Evolutionary conservation across 768 basidiomycete genomes (phyloP).

Genomic region (Lactarius trivialis): DNA sequence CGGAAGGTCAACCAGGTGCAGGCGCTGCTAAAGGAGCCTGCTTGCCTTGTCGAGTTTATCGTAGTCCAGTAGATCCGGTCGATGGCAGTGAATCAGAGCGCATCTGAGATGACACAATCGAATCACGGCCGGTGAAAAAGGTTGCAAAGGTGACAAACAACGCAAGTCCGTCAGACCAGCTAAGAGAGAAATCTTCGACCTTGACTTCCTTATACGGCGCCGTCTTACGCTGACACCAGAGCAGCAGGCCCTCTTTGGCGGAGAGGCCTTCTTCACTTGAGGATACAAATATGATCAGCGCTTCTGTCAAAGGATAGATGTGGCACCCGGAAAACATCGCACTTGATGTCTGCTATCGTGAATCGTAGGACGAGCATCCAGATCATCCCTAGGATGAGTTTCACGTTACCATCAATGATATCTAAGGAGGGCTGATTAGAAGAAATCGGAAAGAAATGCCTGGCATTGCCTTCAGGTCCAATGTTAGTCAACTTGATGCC

Average conservation of each 20-base stretch:
- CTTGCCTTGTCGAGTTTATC: conserved; percentile 74
- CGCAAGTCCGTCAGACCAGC: conserved; percentile 94
- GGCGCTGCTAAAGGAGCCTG: not conserved
- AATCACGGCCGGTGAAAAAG: not conserved
- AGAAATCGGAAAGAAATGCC: not conserved
- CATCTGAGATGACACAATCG: conserved; percentile 50
- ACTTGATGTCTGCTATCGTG: conserved; percentile 98
- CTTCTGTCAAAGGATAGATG: not conserved
- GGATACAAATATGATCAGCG: not conserved
- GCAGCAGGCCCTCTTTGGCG: conserved; percentile 91
- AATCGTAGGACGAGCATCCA: conserved; percentile 97
- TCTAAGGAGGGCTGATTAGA: conserved; percentile 42
- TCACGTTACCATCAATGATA: conserved; percentile 97
- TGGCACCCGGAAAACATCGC: conserved; percentile 25
- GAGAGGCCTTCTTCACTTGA: conserved; percentile 94
- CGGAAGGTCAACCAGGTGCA: not conserved
- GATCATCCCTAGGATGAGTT: conserved; percentile 98
- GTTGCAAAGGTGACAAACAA: conserved; percentile 51
- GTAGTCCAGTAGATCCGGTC: conserved; percentile 92
- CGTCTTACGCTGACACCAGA: conserved; percentile 99
- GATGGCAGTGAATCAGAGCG: conserved; percentile 94
- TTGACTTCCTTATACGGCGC: conserved; percentile 85
- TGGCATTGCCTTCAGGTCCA: conserved; percentile 75
- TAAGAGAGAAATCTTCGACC: conserved; percentile 87
- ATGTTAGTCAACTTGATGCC: conserved; percentile 97